These are phyloP conservation scores for Vaccinium vitisidaea DNA, from an alignment of 148 eudicot species.

Conservation along the genomic window DNA sequence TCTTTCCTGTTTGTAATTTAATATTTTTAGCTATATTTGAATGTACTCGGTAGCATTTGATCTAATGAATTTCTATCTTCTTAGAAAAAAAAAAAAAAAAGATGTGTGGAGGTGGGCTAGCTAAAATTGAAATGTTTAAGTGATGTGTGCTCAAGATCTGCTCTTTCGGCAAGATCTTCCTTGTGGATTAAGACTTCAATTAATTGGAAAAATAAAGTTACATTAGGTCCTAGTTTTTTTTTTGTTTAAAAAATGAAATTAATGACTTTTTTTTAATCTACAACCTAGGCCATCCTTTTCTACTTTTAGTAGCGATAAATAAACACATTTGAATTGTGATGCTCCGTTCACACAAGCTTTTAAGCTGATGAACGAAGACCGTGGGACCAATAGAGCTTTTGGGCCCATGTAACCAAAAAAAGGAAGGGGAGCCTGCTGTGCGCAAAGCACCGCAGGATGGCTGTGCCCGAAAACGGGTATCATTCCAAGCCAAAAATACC, in stretches of 20 bases:
- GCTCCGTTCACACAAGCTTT: background rate
- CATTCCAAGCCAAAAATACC: too few relatives aligned
- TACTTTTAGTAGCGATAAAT: background rate
- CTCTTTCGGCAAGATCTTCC: background rate
- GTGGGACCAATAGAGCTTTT: background rate
- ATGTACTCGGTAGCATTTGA: too few relatives aligned
- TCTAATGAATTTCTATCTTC: too few relatives aligned
- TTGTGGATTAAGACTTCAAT: background rate
- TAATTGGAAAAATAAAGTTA: background rate
- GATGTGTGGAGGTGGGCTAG: too few relatives aligned
- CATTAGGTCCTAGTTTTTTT: background rate
- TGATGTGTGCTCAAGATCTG: background rate
- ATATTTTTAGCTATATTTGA: too few relatives aligned
- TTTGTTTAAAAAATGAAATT: background rate
- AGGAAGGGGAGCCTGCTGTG: too few relatives aligned
- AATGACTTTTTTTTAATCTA: background rate
- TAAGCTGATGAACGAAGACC: background rate
- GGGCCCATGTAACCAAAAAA: background rate
- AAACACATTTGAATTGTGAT: background rate
- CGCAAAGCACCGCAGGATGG: too few relatives aligned
- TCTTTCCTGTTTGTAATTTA: too few relatives aligned
- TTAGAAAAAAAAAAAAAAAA: too few relatives aligned
- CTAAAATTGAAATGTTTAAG: background rate
- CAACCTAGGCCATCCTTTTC: background rate
- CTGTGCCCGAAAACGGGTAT: too few relatives aligned